A percentile compares a stretch with the other conserved stretches of the same genome.
These are phyloP conservation scores for Auriscalpium vulgare DNA, from an alignment of 768 basidiomycete genomes.

Conservation along the genomic window DNA sequence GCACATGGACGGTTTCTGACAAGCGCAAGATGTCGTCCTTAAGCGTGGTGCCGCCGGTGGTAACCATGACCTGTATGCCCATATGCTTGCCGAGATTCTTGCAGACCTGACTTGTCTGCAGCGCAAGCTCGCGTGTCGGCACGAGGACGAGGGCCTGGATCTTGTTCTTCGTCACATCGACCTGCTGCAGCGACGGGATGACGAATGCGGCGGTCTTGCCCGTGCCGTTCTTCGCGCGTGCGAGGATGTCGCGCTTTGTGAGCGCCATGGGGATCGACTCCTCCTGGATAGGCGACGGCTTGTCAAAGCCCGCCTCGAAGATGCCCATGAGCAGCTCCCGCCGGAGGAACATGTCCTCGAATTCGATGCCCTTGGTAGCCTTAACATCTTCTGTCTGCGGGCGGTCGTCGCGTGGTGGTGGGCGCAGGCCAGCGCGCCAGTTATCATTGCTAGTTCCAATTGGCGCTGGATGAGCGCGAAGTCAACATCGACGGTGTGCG, in stretches of 20 bases:
- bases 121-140: slow-evolving; percentile 95
- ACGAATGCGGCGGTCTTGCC: slow-evolving; percentile 99
- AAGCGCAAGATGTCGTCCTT: slow-evolving; percentile 96
- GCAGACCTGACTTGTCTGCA: slow-evolving; percentile 98
- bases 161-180: slow-evolving; percentile 76
- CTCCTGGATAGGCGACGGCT: slow-evolving; percentile 97
- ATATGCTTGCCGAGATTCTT: slow-evolving; percentile 96
- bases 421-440: slow-evolving; percentile 76
- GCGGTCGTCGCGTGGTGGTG: slow-evolving; percentile 84
- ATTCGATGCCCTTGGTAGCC: slow-evolving; percentile 87
- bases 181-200: slow-evolving; percentile 91
- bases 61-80: slow-evolving; percentile 96
- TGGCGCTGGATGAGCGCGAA: too few species aligned
- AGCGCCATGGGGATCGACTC: slow-evolving; percentile 95
- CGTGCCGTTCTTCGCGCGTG: slow-evolving; percentile 94
- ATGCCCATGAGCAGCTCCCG: slow-evolving; percentile 99
- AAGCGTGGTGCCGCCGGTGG: slow-evolving; percentile 95
- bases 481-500: background rate
- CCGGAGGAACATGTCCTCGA: slow-evolving; percentile 88
- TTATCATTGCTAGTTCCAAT: slow-evolving; percentile 15
- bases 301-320: slow-evolving; percentile 96
- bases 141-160: slow-evolving; percentile 96
- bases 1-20: slow-evolving; percentile 84
- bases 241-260: slow-evolving; percentile 87
- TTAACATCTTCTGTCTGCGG: slow-evolving; percentile 98